A percentile compares a stretch with the other conserved stretches of the same genome.
phyloP scores from a whole-genome alignment of 75 land plant species.

The Selaginella moellendorffii region DNA sequence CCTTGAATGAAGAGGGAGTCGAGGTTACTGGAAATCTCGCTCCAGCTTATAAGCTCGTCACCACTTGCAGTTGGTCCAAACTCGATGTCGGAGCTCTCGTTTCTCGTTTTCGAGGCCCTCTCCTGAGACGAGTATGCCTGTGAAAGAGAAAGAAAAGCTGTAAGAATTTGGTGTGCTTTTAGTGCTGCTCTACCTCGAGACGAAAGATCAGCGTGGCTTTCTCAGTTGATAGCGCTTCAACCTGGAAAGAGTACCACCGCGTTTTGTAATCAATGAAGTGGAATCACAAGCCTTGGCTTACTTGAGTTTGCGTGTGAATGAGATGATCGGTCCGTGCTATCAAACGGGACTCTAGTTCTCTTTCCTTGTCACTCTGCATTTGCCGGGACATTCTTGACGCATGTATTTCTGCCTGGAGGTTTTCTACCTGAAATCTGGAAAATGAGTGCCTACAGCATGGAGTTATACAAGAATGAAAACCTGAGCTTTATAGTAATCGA shows the following conservation, averaged over 20 bases:
- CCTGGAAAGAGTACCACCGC: no score
- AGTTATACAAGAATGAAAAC: not conserved
- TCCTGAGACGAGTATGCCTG: no score
- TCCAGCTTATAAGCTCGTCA: not conserved
- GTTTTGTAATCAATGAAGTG: no score
- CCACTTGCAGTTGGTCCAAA: not conserved
- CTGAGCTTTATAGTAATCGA: constrained; percentile 20
- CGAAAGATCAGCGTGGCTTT: constrained; percentile 70
- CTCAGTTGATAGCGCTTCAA: constrained; percentile 83
- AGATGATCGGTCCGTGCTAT: not conserved
- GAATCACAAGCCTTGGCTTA: not conserved
- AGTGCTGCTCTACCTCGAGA: constrained; percentile 43
- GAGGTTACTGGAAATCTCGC: not conserved
- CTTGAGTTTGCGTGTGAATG: not conserved
- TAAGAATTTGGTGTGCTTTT: not conserved
- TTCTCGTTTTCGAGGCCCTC: no score
- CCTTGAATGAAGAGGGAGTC: not conserved
- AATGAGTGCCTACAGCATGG: not conserved
- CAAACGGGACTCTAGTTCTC: not conserved
- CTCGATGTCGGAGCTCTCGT: no score
- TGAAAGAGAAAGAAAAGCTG: no score
- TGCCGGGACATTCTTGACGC: not conserved
- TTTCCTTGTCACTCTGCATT: not conserved
- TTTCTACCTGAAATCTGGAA: not conserved
- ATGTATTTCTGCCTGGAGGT: not conserved